phyloP scores from a whole-genome alignment of 1,139 yeast species.

The Geotrichum citri-aurantii region DNA sequence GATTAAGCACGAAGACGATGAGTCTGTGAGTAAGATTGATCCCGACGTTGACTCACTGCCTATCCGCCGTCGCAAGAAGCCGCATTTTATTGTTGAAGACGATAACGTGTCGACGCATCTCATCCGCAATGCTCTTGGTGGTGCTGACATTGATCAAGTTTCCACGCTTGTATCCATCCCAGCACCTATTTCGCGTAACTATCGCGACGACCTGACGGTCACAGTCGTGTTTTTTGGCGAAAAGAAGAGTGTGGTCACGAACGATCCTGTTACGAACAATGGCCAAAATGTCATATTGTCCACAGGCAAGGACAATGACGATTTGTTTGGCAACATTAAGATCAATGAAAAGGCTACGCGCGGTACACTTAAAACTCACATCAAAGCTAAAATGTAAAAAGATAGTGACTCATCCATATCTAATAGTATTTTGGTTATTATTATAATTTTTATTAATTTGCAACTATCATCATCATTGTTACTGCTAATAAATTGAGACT shows the following conservation, averaged over 20 bases:
- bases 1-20: not conserved
- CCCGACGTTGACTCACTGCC: slow-evolving; percentile 32
- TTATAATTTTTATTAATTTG: too few species aligned
- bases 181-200: slow-evolving; percentile 84
- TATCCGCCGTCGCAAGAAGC: slow-evolving; percentile 42
- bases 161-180: slow-evolving; percentile 88
- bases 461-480: too few species aligned
- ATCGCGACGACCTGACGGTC: slow-evolving; percentile 92
- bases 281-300: not conserved
- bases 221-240: slow-evolving; percentile 90
- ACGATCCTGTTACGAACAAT: not conserved
- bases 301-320: slow-evolving; percentile 4
- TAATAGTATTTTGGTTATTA: not conserved
- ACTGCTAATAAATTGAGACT: too few species aligned
- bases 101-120: slow-evolving; percentile 87
- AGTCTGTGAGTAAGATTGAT: slow-evolving; percentile 3
- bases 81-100: slow-evolving; percentile 56
- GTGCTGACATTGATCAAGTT: slow-evolving; percentile 75
- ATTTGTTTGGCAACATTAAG: slow-evolving; percentile 13
- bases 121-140: slow-evolving; percentile 89
- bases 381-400: slow-evolving; percentile 16
- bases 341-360: slow-evolving; percentile 19
- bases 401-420: not conserved
- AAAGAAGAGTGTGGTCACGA: not conserved
- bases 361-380: slow-evolving; percentile 17